phyloP scores from a whole-genome alignment of 148 eudicot species.

The Diospyros kaki region DNA sequence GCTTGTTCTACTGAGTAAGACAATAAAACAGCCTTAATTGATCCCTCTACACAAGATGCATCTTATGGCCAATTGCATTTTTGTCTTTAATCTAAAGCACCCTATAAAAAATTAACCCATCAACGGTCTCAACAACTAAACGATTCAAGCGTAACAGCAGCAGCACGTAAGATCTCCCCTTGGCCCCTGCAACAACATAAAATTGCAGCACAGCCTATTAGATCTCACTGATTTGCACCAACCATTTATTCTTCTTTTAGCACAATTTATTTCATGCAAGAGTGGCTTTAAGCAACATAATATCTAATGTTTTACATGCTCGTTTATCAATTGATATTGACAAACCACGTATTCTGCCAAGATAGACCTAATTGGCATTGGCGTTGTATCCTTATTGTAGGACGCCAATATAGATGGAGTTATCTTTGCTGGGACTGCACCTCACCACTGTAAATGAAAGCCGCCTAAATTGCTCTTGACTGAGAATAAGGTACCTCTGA shows the following conservation, averaged over 20 bases:
- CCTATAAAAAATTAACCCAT: constrained; percentile 55
- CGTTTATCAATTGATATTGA: too few relatives aligned
- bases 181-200: constrained; percentile 52
- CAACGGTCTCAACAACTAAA: constrained; percentile 56
- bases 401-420: too few relatives aligned
- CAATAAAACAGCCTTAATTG: not conserved
- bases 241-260: not conserved
- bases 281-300: not conserved
- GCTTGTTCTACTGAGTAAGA: not conserved
- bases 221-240: not conserved
- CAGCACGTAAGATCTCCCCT: constrained; percentile 65
- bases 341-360: too few relatives aligned
- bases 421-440: too few relatives aligned
- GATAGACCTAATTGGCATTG: too few relatives aligned
- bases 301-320: too few relatives aligned
- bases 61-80: not conserved
- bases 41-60: not conserved
- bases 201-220: not conserved
- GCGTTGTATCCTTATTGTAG: too few relatives aligned
- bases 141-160: constrained; percentile 66
- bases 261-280: not conserved
- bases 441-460: too few relatives aligned
- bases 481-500: too few relatives aligned
- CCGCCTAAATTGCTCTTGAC: too few relatives aligned
- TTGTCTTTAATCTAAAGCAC: constrained; percentile 22